Percentiles rank a stretch among this genome's conserved stretches.
Conservation (phyloP, 495 filamentous ascomycete species). For the Neurospora sublineolata region DNA sequence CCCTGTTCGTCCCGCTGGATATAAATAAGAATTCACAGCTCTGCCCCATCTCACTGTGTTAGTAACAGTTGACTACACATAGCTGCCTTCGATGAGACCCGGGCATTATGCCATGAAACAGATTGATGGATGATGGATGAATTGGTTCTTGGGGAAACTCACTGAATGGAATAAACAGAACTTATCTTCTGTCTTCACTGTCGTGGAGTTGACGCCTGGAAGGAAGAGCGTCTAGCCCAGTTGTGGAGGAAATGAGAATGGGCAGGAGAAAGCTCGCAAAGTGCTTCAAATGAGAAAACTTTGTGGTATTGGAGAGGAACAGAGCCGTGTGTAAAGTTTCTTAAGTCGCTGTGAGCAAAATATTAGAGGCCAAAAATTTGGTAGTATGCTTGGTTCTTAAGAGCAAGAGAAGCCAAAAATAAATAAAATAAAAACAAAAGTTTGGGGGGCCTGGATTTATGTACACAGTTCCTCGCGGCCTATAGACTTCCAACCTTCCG, state of each 20-base stretch:
- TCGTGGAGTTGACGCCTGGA: not conserved
- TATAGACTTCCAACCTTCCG: not conserved
- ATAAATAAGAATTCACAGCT: not conserved
- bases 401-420: not conserved
- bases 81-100: not conserved
- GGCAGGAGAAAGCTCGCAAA: not conserved
- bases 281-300: not conserved
- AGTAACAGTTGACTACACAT: not conserved
- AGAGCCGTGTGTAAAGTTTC: not conserved
- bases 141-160: not conserved
- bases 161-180: not conserved
- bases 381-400: not conserved
- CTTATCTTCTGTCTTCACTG: not conserved
- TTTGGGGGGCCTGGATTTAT: not conserved
- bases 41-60: not conserved
- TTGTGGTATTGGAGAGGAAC: not conserved
- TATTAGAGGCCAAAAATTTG: not conserved
- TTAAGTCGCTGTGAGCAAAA: not conserved
- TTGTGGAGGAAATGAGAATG: not conserved
- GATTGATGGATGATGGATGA: not conserved
- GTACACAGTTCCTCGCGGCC: not conserved
- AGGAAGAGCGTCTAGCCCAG: not conserved
- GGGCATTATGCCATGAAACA: not conserved
- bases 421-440: not conserved
- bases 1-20: not conserved